Percentiles rank a stretch among this genome's conserved stretches.
phyloP scores from a whole-genome alignment of 2,329 filamentous ascomycete species.

The Sporothrix inflata region DNA sequence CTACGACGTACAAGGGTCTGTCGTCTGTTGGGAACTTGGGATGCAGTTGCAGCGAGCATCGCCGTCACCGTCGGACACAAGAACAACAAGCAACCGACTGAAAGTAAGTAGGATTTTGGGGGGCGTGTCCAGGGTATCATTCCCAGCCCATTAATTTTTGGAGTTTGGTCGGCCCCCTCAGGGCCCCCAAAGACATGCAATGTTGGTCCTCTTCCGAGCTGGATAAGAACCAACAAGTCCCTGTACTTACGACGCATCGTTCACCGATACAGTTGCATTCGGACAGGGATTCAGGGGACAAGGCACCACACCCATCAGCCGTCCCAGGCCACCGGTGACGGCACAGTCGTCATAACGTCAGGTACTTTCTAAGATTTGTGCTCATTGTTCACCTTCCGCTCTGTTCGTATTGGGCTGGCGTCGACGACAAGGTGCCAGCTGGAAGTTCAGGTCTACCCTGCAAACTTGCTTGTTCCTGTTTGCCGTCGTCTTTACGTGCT shows the following conservation, averaged over 20 bases:
- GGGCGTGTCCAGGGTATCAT: not conserved
- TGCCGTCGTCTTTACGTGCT: too few relatives aligned
- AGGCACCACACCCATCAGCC: conserved; percentile 3
- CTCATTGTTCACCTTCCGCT: not conserved
- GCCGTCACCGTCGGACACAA: not conserved
- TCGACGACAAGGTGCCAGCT: not conserved
- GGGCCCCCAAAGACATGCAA: not conserved
- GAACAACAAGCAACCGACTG: not conserved
- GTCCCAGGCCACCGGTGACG: not conserved
- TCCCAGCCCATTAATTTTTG: not conserved
- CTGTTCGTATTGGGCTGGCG: not conserved
- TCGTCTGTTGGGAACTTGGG: not conserved
- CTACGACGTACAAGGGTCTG: not conserved
- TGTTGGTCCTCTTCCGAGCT: not conserved
- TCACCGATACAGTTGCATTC: too few relatives aligned
- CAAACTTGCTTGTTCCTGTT: too few relatives aligned
- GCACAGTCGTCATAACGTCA: not conserved
- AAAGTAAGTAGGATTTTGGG: too few relatives aligned
- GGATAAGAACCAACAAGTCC: too few relatives aligned
- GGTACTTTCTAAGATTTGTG: not conserved
- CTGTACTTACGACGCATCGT: too few relatives aligned
- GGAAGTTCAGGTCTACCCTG: not conserved
- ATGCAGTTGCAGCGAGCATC: not conserved
- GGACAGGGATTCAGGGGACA: conserved; percentile 13
- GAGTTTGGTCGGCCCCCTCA: not conserved